Evolutionary conservation across 2,329 filamentous ascomycete species (phyloP), one percentile per base, ranked within the genome.

Genomic region (Herpomyces periplanetae): DNA sequence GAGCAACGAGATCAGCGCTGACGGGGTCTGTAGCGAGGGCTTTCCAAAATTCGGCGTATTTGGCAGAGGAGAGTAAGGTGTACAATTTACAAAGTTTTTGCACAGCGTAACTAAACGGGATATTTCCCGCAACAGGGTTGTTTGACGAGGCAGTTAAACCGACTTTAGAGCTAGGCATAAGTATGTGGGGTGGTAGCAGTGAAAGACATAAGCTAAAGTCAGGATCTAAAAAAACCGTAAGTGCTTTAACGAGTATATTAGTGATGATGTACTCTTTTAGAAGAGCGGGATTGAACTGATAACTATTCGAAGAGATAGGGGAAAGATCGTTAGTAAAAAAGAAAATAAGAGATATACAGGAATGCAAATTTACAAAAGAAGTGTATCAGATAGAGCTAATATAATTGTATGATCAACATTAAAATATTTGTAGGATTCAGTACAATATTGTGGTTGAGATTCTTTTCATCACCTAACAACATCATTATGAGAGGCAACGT

Each of bases 201-300:
- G 85, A 68, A 25, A 96, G 61, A 33, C 65, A 64, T 32, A 91
- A 68, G 31, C 60, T 62, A 57, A 91, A 96, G 42, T 91, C 73
- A 17, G 80, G 59, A 9, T 66, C 73, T 27, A 80, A 80, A 51
- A 96, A 96, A 45, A 87, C 66, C 30, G 75, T 87, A 38, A 96
- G 60, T 29, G 73, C 55, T 51, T 91, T 96, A 49, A 85, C 73
- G 39, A 96, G 69, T 45, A 91, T 65, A 53, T 91, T 91, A 50
- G 80, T 91, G 42, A 80, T 71, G 35, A 75, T 69, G 43, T 96
- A 80, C 36, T 87, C 66, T 48, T 80, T 75, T 37, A 73, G 60
- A 31, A 87, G 68, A 49, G 91, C 73, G 20, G 80, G 80, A 56
- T 96, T 96, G 47, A 96, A 87, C 48, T 96, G 84, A 53, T 96